phyloP scores from a whole-genome alignment of 768 basidiomycete species.

The Polyporus arcularius region DNA sequence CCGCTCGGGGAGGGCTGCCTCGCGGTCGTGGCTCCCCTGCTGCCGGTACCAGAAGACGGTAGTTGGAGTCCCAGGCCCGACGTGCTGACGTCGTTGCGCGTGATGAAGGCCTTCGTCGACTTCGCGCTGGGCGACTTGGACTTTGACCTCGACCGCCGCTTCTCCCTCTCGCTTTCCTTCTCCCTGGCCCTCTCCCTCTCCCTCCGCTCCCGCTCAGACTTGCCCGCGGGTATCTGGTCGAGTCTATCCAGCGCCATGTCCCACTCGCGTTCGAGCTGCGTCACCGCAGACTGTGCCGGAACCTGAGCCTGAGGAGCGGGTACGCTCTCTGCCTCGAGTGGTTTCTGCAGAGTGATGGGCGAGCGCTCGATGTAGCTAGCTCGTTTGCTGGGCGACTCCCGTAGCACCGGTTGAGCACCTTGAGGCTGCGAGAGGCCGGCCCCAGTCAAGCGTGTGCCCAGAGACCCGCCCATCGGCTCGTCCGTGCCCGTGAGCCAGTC shows the following conservation, averaged over 20 bases:
- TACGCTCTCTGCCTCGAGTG: slow-evolving; percentile 32
- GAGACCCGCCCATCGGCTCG: slow-evolving; percentile 32
- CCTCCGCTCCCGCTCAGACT: slow-evolving; percentile 10
- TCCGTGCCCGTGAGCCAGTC: slow-evolving; percentile 82
- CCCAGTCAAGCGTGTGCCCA: slow-evolving; percentile 21
- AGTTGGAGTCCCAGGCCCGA: slow-evolving; percentile 12
- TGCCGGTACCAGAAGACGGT: background rate
- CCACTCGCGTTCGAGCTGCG: slow-evolving; percentile 18
- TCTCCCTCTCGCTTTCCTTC: slow-evolving; percentile 10
- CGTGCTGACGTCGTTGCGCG: slow-evolving; percentile 15
- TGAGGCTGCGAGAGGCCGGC: slow-evolving; percentile 11
- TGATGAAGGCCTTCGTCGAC: slow-evolving; percentile 21
- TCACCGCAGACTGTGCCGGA: slow-evolving; percentile 1
- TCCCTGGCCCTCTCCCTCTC: background rate
- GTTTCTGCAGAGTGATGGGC: slow-evolving; percentile 28
- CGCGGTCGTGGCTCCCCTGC: background rate
- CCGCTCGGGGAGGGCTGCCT: slow-evolving; percentile 22
- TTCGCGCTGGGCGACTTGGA: slow-evolving; percentile 9
- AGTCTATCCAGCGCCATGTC: slow-evolving; percentile 13
- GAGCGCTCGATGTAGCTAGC: slow-evolving; percentile 64
- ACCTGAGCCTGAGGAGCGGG: background rate
- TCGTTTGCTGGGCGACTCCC: slow-evolving; percentile 73
- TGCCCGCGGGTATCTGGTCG: slow-evolving; percentile 7
- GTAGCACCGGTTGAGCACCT: slow-evolving; percentile 48
- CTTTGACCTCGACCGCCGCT: slow-evolving; percentile 3